These are phyloP conservation scores for Chloropicon primus DNA, from an alignment of 139 green algal species.

Conservation along the genomic window DNA sequence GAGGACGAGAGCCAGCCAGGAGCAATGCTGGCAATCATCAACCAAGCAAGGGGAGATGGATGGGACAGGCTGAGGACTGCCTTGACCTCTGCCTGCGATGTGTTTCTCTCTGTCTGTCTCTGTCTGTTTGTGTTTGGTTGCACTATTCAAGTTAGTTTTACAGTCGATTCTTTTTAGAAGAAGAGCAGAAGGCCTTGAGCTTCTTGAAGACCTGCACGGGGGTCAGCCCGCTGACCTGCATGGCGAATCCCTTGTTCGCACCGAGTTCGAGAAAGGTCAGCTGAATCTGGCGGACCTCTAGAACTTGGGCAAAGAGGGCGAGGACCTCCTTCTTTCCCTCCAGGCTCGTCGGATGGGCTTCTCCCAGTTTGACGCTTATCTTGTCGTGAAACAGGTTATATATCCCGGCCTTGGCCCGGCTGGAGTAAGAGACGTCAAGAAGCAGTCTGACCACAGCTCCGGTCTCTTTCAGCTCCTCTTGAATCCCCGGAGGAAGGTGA, in stretches of 20 bases:
- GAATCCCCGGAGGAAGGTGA: not conserved
- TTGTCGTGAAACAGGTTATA: not conserved
- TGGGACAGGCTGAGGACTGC: too few species aligned
- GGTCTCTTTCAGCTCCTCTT: not conserved
- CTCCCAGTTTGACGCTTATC: not conserved
- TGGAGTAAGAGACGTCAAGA: not conserved
- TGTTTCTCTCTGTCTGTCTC: too few species aligned
- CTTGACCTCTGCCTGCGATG: too few species aligned
- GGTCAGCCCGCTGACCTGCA: not conserved
- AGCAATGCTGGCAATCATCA: too few species aligned
- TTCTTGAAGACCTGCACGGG: not conserved
- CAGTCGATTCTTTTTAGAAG: not conserved
- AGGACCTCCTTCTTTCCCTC: not conserved
- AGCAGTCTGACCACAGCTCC: not conserved
- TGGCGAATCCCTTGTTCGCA: not conserved
- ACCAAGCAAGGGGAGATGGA: too few species aligned
- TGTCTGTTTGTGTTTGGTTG: too few species aligned
- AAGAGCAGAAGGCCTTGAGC: not conserved
- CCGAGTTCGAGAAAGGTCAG: not conserved
- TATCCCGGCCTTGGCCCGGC: not conserved
- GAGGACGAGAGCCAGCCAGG: too few species aligned
- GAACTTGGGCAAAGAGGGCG: not conserved
- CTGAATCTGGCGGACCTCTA: not conserved
- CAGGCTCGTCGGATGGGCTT: not conserved
- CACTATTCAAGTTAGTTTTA: too few species aligned